Evolutionary conservation across 2,329 filamentous ascomycete genomes (phyloP), one percentile per base, ranked within the genome.

Genomic region (Fonsecaea pugnacius): DNA sequence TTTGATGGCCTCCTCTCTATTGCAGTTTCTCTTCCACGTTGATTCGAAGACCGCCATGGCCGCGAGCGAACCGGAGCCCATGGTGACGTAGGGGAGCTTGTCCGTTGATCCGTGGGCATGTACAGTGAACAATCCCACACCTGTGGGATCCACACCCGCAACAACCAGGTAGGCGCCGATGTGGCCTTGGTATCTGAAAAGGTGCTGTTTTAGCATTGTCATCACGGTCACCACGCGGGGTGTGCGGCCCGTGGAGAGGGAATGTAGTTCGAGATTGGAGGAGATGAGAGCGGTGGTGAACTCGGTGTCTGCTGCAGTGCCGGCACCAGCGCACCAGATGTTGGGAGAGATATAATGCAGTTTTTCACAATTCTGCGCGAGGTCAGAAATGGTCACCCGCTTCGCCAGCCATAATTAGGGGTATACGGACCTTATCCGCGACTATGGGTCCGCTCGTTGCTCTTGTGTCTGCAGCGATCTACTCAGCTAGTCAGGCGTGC

Each of bases 41-140:
- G 93, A 96, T 84, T 99, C 95, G 75, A 99, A 99, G 58, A 99
- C 91, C 35, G 91, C 91, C 95, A 99, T 99, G 76, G 95, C 95
- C 32, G 95, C 95, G 71, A 99, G 83, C 54, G 92, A 96, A 69
- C 95, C 95, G 27, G 91, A 96, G 60, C 95, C 95, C 95, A 99
- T 99, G 70, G 96, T 99, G 71, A 99, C 96, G 78, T 99, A 99
- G 57, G 95, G 95, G 55, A 99, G 89, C 84, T 98, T 99, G 83
- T 99, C 95, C 67, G 95, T 99, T 74, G 90, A 95, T 70, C 96
- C 95, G 84, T 99, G 96, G 65, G 95, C 95, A 81, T 99, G 95
- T 50, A 99, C 95, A 69, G 96, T 99, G 84, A 96, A 99, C 67
- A 99, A 89, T 74, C 96, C 92, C 52, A 90, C 88, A 73, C 95